Evolutionary conservation across 2,329 filamentous ascomycete species (phyloP), one percentile per base, ranked within the genome.

Genomic region (Epichloe sibirici): DNA sequence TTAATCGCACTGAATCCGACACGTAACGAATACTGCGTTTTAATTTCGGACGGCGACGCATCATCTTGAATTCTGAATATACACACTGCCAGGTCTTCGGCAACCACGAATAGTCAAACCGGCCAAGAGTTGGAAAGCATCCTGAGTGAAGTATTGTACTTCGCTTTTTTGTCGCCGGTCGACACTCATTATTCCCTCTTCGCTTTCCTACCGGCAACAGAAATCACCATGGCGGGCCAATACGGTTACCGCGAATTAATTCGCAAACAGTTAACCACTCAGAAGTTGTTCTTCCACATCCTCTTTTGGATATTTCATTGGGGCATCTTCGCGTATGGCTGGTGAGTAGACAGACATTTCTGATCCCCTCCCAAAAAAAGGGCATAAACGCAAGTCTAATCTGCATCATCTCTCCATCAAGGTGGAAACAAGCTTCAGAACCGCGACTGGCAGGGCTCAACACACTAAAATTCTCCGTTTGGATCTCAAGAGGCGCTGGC

Each of bases 401-500:
- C n/a, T 15, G 21, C 13, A 31, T 17, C 21, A 35, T 3, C 42
- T 35, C 4, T 50, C 39, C 6, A n/a, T 38, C 55, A 21, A 95
- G 90, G 89, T 87, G 75, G 63, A 85, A 93, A 62, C 93, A 98
- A 74, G 75, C 69, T 37, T 60, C 65, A 5, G 86, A 95, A 63
- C 56, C 66, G 9, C 80, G 81, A 53, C 75, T 98, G 31, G 84
- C 85, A 5, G 79, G 79, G 43, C 77, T 98, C 46, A 98, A 98
- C 69, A 79, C 73, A 0, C 80, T 98, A 48, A 76, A 77, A 51
- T 97, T 79, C 70, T 97, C 91, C 3, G 93, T 98, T 52, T 98
- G 91, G 91, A 81, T 96, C 54, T 97, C 93, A 31, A 83, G 93
- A 76, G 93, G 91, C 65, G 91, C 93, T 51, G 93, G 90, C 61